Conservation (phyloP, 441 rosid species). For the Syzygium malaccense region DNA sequence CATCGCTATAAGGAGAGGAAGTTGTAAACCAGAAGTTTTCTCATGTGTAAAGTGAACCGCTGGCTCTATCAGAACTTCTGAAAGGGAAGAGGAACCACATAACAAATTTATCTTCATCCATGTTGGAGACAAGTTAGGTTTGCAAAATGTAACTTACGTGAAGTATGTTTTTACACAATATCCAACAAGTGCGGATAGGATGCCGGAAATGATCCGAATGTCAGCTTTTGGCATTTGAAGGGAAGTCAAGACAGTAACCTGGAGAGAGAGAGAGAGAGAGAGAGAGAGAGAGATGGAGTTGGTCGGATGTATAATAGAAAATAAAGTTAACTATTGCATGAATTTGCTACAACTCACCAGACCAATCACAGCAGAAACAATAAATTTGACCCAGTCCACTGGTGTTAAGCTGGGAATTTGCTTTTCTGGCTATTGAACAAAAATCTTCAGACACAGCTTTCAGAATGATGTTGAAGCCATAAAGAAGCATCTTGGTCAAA, state of each 20-base stretch:
- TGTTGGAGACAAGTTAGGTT: background rate
- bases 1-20: background rate
- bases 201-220: background rate
- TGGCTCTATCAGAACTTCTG: background rate
- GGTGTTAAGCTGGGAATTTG: constrained; percentile 96
- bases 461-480: background rate
- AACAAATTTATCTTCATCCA: background rate
- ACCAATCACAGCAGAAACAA: constrained; percentile 76
- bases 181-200: constrained; percentile 4
- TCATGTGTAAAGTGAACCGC: background rate
- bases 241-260: constrained; percentile 4
- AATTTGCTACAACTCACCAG: constrained; percentile 48
- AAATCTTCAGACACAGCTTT: background rate
- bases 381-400: constrained; percentile 94
- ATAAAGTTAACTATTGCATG: background rate
- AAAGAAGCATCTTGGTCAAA: background rate
- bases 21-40: background rate
- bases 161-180: constrained; percentile 5
- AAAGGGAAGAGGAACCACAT: background rate
- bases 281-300: background rate
- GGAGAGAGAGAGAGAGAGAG: background rate
- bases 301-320: background rate
- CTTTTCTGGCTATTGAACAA: constrained; percentile 76
- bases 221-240: constrained; percentile 10
- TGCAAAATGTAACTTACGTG: background rate